phyloP scores from a whole-genome alignment of 331 rosid genomes.

The Arachis monticola region DNA sequence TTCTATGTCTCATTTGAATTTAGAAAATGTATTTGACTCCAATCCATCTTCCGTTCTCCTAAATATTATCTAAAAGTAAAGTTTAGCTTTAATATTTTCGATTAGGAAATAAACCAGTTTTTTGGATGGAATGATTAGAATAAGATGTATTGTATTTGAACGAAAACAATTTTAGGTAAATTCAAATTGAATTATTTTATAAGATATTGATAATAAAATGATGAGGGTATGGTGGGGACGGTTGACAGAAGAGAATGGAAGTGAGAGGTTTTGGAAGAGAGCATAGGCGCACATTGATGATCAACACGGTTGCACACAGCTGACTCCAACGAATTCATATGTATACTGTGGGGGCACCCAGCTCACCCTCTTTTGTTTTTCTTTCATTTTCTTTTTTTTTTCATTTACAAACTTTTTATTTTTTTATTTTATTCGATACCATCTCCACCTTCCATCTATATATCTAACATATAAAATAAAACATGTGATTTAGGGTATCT shows the following conservation, averaged over 20 bases:
- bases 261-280: slow-evolving; percentile 37
- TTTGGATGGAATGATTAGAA: no score
- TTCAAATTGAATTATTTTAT: neutral
- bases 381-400: neutral
- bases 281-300: slow-evolving; percentile 31
- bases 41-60: no score
- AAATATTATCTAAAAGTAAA: no score
- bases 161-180: no score
- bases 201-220: neutral
- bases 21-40: no score
- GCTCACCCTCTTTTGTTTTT: slow-evolving; percentile 40
- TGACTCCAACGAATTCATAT: slow-evolving; percentile 37
- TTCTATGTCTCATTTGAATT: no score
- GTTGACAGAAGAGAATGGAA: slow-evolving; percentile 19
- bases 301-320: slow-evolving; percentile 30
- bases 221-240: slow-evolving; percentile 43
- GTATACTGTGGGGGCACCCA: slow-evolving; percentile 16
- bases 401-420: neutral
- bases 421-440: neutral
- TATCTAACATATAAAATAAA: neutral
- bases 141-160: no score
- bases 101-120: no score
- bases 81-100: no score
- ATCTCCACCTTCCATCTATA: neutral
- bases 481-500: slow-evolving; percentile 22